phyloP scores from a whole-genome alignment of 495 filamentous ascomycete genomes.

The Penicillium turbatum region DNA sequence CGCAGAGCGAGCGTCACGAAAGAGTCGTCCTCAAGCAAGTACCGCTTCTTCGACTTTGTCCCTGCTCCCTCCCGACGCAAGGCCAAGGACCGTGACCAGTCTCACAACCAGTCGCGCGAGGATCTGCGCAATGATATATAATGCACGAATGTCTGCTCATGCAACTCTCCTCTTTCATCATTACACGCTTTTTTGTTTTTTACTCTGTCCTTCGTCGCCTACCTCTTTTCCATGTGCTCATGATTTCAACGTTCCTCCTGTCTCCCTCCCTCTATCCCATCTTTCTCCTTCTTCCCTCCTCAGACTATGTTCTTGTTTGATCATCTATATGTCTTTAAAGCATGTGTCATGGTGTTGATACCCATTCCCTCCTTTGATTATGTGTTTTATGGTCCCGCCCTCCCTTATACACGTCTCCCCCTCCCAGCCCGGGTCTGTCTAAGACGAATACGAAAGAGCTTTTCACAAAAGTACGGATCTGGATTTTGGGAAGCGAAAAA shows the following conservation, averaged over 20 bases:
- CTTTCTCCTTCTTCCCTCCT: conserved; percentile 7
- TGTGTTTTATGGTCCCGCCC: conserved; percentile 12
- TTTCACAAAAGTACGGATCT: not conserved
- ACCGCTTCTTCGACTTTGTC: conserved; percentile 47
- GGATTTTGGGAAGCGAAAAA: not conserved
- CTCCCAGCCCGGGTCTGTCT: not conserved
- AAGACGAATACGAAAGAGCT: not conserved
- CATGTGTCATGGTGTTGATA: conserved; percentile 51
- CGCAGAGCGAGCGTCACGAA: conserved; percentile 43
- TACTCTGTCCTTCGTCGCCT: conserved; percentile 9
- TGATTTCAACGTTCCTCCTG: conserved; percentile 34
- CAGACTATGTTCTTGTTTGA: conserved; percentile 16
- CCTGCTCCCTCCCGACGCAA: conserved; percentile 42
- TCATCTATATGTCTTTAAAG: conserved; percentile 25
- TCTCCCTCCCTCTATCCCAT: conserved; percentile 19
- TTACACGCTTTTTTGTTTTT: conserved; percentile 7
- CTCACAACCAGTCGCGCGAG: conserved; percentile 37
- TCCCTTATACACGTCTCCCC: conserved; percentile 2
- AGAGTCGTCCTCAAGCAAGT: conserved; percentile 46
- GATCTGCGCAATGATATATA: conserved; percentile 38
- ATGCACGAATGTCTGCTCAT: conserved; percentile 9
- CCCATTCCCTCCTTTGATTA: conserved; percentile 29
- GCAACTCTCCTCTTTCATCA: conserved; percentile 1
- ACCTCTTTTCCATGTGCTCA: conserved; percentile 29
- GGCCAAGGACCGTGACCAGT: conserved; percentile 41